phyloP scores from a whole-genome alignment of 176 grass and related monocot species.

The Eleusine indica region DNA sequence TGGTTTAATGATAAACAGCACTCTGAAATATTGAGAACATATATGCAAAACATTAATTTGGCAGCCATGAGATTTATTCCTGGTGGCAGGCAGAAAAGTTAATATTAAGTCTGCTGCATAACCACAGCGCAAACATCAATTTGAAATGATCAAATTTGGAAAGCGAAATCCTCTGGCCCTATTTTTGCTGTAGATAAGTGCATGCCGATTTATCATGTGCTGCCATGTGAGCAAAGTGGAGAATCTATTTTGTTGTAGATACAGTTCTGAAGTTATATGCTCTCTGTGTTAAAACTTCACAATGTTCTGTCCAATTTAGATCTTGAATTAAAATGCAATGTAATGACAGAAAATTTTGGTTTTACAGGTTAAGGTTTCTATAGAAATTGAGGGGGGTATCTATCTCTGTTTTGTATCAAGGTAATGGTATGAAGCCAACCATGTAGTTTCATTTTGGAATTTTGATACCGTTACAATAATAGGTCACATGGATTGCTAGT shows the following conservation, averaged over 20 bases:
- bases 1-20: not conserved
- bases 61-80: not conserved
- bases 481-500: conserved; percentile 21
- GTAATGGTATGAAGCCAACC: not conserved
- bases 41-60: not conserved
- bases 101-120: not conserved
- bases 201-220: not conserved
- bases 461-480: not conserved
- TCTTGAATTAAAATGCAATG: not conserved
- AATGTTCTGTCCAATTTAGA: conserved; percentile 11
- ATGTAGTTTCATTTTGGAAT: conserved; percentile 6
- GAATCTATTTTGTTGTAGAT: not conserved
- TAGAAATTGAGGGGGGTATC: not conserved
- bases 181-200: no score
- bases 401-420: conserved; percentile 28
- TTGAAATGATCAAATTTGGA: conserved; percentile 22
- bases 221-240: conserved; percentile 19
- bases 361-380: conserved; percentile 42
- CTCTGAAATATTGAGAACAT: not conserved
- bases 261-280: not conserved
- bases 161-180: not conserved
- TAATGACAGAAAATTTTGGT: conserved; percentile 14
- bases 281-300: not conserved
- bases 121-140: not conserved
- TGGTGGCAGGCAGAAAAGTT: not conserved